These are phyloP conservation scores for Babesia microti DNA, from an alignment of 169 alveolate species.

Conservation along the genomic window DNA sequence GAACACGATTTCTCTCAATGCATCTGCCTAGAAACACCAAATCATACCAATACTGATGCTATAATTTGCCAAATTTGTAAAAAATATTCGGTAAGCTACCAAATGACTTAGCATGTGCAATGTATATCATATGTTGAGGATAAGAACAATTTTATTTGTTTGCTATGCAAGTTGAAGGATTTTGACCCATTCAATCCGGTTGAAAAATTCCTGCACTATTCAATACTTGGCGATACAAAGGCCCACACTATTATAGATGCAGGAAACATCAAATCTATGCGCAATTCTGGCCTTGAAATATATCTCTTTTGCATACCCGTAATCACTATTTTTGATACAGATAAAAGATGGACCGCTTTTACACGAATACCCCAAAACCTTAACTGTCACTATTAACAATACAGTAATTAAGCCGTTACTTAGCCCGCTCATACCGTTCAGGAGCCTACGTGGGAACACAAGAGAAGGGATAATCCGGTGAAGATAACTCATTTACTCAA, in stretches of 20 bases:
- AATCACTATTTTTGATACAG: conserved; percentile 25
- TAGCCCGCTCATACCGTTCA: conserved; percentile 46
- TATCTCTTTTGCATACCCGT: conserved; percentile 26
- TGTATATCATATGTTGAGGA: conserved; percentile 23
- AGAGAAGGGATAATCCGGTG: conserved; percentile 71
- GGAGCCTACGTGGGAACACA: conserved; percentile 77
- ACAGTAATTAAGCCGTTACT: conserved; percentile 33
- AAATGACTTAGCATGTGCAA: conserved; percentile 29
- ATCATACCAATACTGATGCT: neutral
- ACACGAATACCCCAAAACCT: conserved; percentile 70
- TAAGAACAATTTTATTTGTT: conserved; percentile 51
- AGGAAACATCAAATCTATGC: conserved; percentile 26
- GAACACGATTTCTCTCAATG: conserved; percentile 14
- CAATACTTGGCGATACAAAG: conserved; percentile 28
- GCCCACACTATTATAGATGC: conserved; percentile 33
- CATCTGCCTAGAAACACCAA: conserved; percentile 13
- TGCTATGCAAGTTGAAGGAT: conserved; percentile 44
- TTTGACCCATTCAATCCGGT: conserved; percentile 62
- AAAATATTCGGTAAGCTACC: too few species aligned
- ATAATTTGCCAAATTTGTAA: conserved; percentile 22
- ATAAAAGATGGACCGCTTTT: conserved; percentile 6
- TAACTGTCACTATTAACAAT: conserved; percentile 48
- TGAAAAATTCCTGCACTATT: conserved; percentile 52
- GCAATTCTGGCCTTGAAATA: too few species aligned
- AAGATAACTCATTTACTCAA: conserved; percentile 58